These are phyloP conservation scores for Plasmodium yoelii DNA, from an alignment of 169 alveolate species.

Conservation along the genomic window DNA sequence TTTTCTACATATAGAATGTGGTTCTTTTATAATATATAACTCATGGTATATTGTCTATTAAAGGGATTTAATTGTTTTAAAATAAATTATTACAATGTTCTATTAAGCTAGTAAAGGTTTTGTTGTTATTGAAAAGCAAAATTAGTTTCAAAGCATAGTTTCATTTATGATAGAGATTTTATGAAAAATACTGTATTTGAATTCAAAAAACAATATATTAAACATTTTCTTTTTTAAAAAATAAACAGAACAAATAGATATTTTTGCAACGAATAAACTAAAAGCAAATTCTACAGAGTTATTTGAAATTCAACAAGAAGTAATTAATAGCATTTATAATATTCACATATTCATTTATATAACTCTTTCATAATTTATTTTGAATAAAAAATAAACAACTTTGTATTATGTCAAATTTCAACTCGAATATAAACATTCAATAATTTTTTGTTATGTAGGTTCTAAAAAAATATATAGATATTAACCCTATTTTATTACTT, in stretches of 20 bases:
- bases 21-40: too few species aligned
- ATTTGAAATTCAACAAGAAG: constrained; percentile 69
- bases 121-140: too few species aligned
- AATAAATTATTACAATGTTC: too few species aligned
- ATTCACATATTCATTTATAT: background rate
- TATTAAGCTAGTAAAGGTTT: too few species aligned
- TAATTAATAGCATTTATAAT: constrained; percentile 24
- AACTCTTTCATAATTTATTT: background rate
- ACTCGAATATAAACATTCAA: background rate
- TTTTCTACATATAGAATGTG: too few species aligned
- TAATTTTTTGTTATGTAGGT: constrained; percentile 33
- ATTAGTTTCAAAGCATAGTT: too few species aligned
- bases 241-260: constrained; percentile 44
- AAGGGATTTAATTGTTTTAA: too few species aligned
- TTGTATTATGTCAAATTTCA: too few species aligned
- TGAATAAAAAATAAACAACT: background rate
- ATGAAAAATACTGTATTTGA: too few species aligned
- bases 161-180: too few species aligned
- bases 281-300: constrained; percentile 33
- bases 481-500: constrained; percentile 62
- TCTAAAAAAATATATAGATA: constrained; percentile 38
- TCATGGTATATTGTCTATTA: too few species aligned
- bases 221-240: constrained; percentile 16
- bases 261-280: constrained; percentile 38
- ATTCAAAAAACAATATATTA: too few species aligned